phyloP scores from a whole-genome alignment of 2,329 filamentous ascomycete species.

The Elsinoe ampelina region DNA sequence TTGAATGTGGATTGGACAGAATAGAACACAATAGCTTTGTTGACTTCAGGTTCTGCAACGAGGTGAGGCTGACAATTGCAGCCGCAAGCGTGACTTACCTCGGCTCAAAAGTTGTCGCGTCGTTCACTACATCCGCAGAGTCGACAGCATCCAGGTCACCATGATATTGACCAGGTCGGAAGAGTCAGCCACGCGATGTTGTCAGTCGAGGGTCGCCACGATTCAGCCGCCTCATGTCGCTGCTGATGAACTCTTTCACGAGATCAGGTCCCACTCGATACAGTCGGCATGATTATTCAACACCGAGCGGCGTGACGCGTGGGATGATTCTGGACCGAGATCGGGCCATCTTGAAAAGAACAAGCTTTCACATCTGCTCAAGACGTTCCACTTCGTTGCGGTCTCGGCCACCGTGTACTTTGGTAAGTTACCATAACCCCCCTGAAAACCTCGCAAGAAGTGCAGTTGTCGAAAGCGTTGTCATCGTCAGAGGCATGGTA shows the following conservation, averaged over 20 bases:
- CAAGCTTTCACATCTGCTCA: slow-evolving; percentile 6
- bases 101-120: neutral
- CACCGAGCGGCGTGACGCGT: slow-evolving; percentile 9
- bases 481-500: neutral
- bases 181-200: too few species aligned
- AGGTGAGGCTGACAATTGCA: neutral
- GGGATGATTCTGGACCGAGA: neutral
- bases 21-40: neutral
- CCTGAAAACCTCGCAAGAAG: neutral
- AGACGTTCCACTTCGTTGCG: slow-evolving; percentile 2
- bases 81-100: neutral
- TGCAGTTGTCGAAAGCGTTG: neutral
- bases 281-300: slow-evolving; percentile 8
- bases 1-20: neutral
- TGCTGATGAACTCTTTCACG: neutral
- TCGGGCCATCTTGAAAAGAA: neutral
- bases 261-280: neutral
- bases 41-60: neutral
- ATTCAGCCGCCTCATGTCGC: neutral
- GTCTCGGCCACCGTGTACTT: neutral
- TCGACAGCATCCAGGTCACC: too few species aligned
- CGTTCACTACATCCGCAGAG: neutral
- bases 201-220: neutral
- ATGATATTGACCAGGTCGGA: too few species aligned
- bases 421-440: neutral